phyloP scores from a whole-genome alignment of 306 rosid species.

The Cicer chorassanicum region DNA sequence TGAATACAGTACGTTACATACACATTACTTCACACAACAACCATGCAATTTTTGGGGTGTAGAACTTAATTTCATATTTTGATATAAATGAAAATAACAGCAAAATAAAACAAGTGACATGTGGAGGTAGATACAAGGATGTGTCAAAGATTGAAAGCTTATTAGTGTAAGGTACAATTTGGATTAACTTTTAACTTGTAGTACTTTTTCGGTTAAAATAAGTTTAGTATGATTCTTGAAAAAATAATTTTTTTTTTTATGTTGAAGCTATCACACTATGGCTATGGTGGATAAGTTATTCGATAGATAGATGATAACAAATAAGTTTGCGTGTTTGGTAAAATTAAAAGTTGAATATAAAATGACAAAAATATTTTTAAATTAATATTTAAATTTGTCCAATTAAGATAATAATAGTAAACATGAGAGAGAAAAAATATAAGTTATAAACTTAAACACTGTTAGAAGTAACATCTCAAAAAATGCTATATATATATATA shows the following conservation, averaged over 20 bases:
- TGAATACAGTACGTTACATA: slow-evolving; percentile 65
- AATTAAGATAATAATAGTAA: too few species aligned
- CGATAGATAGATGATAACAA: too few species aligned
- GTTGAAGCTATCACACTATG: background rate
- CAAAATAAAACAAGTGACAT: slow-evolving; percentile 33
- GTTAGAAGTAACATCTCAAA: too few species aligned
- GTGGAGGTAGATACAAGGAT: background rate
- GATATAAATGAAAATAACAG: background rate
- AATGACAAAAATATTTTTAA: too few species aligned
- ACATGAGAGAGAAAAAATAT: too few species aligned
- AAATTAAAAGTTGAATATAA: too few species aligned
- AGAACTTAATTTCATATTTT: slow-evolving; percentile 29
- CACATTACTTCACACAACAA: slow-evolving; percentile 70
- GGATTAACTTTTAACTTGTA: background rate
- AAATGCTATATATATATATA: too few species aligned
- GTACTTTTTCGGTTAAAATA: background rate
- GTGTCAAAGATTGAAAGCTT: background rate
- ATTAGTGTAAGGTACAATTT: slow-evolving; percentile 1
- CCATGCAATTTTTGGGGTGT: slow-evolving; percentile 50
- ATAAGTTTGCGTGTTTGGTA: too few species aligned
- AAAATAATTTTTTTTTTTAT: background rate
- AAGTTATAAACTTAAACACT: too few species aligned
- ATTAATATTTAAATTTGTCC: too few species aligned
- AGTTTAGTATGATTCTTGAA: background rate
- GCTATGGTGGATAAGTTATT: too few species aligned